phyloP scores from a whole-genome alignment of 441 rosid species.

The Erodium chrysanthum region DNA sequence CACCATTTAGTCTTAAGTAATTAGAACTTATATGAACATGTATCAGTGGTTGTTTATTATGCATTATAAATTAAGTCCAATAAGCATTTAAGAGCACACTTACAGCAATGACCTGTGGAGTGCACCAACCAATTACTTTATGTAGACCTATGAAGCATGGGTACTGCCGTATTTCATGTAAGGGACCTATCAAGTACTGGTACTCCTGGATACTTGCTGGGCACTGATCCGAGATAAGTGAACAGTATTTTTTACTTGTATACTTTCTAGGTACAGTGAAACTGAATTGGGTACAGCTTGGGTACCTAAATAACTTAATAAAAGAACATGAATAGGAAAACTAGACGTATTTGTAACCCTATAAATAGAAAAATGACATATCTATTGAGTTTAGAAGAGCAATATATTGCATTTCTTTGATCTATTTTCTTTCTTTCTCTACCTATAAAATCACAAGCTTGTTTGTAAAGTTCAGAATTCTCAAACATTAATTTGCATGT shows the following conservation, averaged over 20 bases:
- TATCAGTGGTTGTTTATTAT: neutral
- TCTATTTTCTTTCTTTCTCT: too few relatives aligned
- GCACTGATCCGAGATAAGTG: neutral
- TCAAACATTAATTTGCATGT: neutral
- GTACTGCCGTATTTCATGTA: neutral
- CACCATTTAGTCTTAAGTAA: neutral
- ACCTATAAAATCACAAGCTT: too few relatives aligned
- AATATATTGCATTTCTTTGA: too few relatives aligned
- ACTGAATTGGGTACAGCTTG: neutral
- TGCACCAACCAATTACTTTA: neutral
- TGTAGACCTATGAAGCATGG: neutral
- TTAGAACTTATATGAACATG: neutral
- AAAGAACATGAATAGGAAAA: neutral
- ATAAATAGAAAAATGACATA: neutral
- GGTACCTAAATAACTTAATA: neutral
- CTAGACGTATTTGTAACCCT: neutral
- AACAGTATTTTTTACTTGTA: neutral
- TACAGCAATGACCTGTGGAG: neutral
- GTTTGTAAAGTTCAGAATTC: neutral
- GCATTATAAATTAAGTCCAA: neutral
- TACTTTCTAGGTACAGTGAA: neutral
- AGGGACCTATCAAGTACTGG: neutral
- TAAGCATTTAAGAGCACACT: neutral
- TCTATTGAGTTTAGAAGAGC: neutral
- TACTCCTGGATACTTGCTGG: neutral